Evolutionary conservation across 2,329 filamentous ascomycete genomes (phyloP), one percentile per base, ranked within the genome.

Genomic region (Ophiostoma pallidulum): DNA sequence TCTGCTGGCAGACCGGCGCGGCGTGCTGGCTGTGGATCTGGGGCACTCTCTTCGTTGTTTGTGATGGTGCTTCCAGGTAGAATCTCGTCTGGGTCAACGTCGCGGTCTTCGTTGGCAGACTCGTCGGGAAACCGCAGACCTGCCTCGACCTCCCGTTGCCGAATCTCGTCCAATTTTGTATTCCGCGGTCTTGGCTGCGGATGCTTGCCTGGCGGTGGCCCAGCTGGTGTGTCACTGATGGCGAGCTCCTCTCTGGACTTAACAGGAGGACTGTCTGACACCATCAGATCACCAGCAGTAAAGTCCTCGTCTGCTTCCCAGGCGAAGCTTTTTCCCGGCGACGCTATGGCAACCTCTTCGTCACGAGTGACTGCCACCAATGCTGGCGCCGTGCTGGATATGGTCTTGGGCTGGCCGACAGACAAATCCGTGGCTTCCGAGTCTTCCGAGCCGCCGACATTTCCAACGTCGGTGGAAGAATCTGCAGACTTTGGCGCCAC

Each of bases 291-390:
- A 36, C 69, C 67, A 10, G 70, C 75, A 1, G 76, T 78, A 53
- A 80, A 78, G 47, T 80, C 76, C 5, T 71, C 69, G 29, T 79
- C 75, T 7, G 77, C 60, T 48, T 78, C 64, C 75, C 75, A 80
- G 8, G 68, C 71, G 48, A 70, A 74, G 54, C 69, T 73, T 59
- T 73, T 76, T 44, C 72, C 69, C 0, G 74, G 74, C n/a, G 59
- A 60, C 12, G 52, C 51, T 31, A 41, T 42, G 8, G 36, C 14
- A 4, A n/a, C 16, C 6, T 3, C 41, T n/a, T 31, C 31, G 12
- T 14, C 26, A 7, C 16, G 19, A 29, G 37, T 20, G 4, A 16
- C 26, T 12, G 20, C 10, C 41, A 19, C 33, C 16, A 28, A 12
- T 7, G 16, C 5, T 8, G 41, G 42, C 8, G 28, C 19, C 13